Base-by-base conservation (phyloP, 176 grass and related monocot genomes). In the Ampelocalamus luodianensis region DNA sequence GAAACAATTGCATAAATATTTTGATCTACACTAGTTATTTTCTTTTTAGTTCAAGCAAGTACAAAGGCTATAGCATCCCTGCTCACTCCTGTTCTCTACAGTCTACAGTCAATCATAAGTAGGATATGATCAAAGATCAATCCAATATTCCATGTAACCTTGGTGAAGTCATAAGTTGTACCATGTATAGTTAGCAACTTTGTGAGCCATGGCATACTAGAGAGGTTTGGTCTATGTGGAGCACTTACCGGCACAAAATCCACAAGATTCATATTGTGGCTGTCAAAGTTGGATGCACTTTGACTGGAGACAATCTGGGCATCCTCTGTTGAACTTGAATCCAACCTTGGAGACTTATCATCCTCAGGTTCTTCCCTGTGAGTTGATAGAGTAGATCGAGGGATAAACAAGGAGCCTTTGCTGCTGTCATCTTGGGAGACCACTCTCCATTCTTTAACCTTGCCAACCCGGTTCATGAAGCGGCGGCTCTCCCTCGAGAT, bases 341-440 rank as follows among this genome's bases (percentile, higher is more conserved):
- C 90, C 82, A 93, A 72, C 59, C 83, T 84, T 72, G 96, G 88
- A 27, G 91, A 96, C 67, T 69, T 92, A 73, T 96, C 96, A 86
- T 99, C 93, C 80, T 99, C 96, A 55, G 93, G 87, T 86, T 99
- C 96, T 92, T 99, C 96, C 37, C 85, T 92, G 72, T 99, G 96
- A 71, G 96, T 96, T 81, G 93, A 82, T 55, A 99, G 86, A 53
- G 87, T 81, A 73, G 93, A 88, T 34, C 90, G 90, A 78, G 93
- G 81, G 20, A 99, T 27, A 74, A 91, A 93, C 58, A 96, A 89
- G 42, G 88, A 32, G 43, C 72, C 69, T 68, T 92, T 94, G 78
- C 24, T 85, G 81, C 39, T 85, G 54, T 87, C 82, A 87, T 84
- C 85, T 68, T 78, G 83, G 56, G 88, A 82, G 45, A 92, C 85